Conservation (phyloP, 2,329 filamentous ascomycete genomes). For the Elsinoe fawcettii region DNA sequence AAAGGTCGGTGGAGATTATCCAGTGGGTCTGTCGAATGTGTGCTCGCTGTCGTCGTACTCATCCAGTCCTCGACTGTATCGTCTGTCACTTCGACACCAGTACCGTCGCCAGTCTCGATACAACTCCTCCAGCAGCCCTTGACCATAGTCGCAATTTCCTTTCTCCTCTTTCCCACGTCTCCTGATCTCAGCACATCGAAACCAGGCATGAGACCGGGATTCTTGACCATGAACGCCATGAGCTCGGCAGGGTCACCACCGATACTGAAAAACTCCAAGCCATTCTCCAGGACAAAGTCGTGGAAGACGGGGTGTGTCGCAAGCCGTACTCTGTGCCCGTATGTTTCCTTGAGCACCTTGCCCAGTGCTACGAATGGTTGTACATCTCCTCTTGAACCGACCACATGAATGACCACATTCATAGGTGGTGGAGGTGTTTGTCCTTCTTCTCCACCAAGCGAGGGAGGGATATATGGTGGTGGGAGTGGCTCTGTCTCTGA, state of each 20-base stretch:
- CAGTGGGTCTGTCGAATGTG: slow-evolving; percentile 23
- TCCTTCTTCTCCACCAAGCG: slow-evolving; percentile 56
- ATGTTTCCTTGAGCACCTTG: slow-evolving; percentile 54
- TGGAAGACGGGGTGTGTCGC: slow-evolving; percentile 66
- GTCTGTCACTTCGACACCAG: slow-evolving; percentile 26
- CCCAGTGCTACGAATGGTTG: slow-evolving; percentile 68
- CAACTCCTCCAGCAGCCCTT: slow-evolving; percentile 26
- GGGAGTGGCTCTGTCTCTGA: slow-evolving; percentile 49
- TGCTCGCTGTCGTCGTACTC: slow-evolving; percentile 23
- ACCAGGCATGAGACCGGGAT: slow-evolving; percentile 27
- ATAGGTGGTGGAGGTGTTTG: slow-evolving; percentile 47
- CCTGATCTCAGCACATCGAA: slow-evolving; percentile 23
- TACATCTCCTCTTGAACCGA: slow-evolving; percentile 66
- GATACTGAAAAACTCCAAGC: slow-evolving; percentile 67
- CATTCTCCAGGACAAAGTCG: slow-evolving; percentile 60
- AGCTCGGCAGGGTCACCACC: slow-evolving; percentile 68
- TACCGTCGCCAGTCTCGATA: slow-evolving; percentile 21
- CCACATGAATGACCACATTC: slow-evolving; percentile 68
- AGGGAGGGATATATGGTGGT: slow-evolving; percentile 65
- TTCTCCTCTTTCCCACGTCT: slow-evolving; percentile 22
- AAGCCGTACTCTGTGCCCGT: slow-evolving; percentile 64
- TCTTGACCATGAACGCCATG: slow-evolving; percentile 45
- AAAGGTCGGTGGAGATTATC: slow-evolving; percentile 48
- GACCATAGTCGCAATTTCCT: slow-evolving; percentile 23
- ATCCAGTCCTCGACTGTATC: slow-evolving; percentile 31